Conservation (phyloP, 129 eudicot species). For the Pseudognaphalium luteoalbum region DNA sequence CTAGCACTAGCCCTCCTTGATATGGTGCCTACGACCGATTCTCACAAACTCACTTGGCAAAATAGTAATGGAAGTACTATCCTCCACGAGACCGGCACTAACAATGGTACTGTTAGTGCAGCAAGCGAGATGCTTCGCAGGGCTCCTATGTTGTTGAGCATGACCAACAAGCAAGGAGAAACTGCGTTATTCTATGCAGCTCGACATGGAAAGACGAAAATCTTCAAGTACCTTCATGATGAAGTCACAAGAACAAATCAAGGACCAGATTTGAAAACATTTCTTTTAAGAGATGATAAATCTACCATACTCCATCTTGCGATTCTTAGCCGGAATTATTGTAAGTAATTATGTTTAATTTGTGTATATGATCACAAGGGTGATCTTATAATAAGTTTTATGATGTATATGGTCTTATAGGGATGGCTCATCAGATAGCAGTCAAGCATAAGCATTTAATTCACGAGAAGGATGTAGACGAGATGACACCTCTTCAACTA, state of each 20-base stretch:
- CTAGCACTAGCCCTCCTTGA: constrained; percentile 24
- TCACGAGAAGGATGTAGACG: constrained; percentile 31
- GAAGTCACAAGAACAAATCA: constrained; percentile 6
- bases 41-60: neutral
- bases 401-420: constrained; percentile 23
- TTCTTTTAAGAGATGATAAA: constrained; percentile 23
- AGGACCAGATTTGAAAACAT: constrained; percentile 11
- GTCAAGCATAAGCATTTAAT: constrained; percentile 24
- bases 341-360: constrained; percentile 10
- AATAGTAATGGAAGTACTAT: constrained; percentile 23
- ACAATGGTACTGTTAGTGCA: constrained; percentile 14
- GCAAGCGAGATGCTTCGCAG: constrained; percentile 19
- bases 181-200: constrained; percentile 40
- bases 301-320: constrained; percentile 39
- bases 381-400: constrained; percentile 9
- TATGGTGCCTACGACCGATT: neutral
- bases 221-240: constrained; percentile 34
- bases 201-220: constrained; percentile 12
- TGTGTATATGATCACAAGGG: no score
- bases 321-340: constrained; percentile 26
- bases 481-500: constrained; percentile 48
- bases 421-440: constrained; percentile 40
- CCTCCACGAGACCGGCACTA: constrained; percentile 30
- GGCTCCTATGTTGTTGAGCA: constrained; percentile 29
- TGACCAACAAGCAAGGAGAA: constrained; percentile 24